A percentile compares a stretch with the other conserved stretches of the same genome.
These are phyloP conservation scores for Amorphotheca resinae DNA, from an alignment of 495 filamentous ascomycete genomes.

Conservation along the genomic window DNA sequence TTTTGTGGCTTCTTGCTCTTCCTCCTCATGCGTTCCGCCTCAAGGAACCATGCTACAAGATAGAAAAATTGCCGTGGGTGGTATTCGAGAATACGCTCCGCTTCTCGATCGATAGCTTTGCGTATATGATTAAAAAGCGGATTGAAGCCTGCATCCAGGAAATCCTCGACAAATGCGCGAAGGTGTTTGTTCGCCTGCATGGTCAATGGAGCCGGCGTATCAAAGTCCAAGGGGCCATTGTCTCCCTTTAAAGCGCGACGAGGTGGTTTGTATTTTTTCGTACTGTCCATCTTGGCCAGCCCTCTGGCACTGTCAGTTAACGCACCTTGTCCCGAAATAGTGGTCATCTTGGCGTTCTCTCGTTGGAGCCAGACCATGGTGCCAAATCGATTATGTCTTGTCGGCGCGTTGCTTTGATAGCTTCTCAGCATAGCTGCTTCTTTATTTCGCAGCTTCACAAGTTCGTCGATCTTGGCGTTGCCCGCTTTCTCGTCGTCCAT, in stretches of 20 bases:
- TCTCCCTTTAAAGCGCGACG: slow-evolving; percentile 49
- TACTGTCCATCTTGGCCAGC: slow-evolving; percentile 80
- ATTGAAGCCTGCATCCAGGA: slow-evolving; percentile 92
- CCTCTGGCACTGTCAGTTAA: slow-evolving; percentile 30
- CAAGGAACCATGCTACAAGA: slow-evolving; percentile 84
- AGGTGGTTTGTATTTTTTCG: slow-evolving; percentile 82
- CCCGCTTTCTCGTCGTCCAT: slow-evolving; percentile 60
- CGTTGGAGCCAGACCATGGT: slow-evolving; percentile 96
- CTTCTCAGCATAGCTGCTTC: slow-evolving; percentile 69
- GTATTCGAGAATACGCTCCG: slow-evolving; percentile 60
- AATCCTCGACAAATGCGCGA: slow-evolving; percentile 77
- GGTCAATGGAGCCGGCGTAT: slow-evolving; percentile 54
- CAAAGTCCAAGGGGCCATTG: slow-evolving; percentile 60
- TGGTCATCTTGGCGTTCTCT: slow-evolving; percentile 65
- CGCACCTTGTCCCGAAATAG: slow-evolving; percentile 77
- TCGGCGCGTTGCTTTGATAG: slow-evolving; percentile 68
- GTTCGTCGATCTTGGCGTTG: slow-evolving; percentile 56
- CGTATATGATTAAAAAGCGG: slow-evolving; percentile 79
- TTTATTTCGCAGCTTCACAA: slow-evolving; percentile 58
- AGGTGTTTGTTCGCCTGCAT: slow-evolving; percentile 57
- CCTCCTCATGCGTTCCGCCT: slow-evolving; percentile 71
- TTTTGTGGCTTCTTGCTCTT: slow-evolving; percentile 37
- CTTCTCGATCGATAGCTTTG: slow-evolving; percentile 83
- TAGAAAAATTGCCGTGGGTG: slow-evolving; percentile 85
- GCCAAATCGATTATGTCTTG: slow-evolving; percentile 86